Conservation (phyloP, 2,329 filamentous ascomycete genomes). For the Camillea tinctor region DNA sequence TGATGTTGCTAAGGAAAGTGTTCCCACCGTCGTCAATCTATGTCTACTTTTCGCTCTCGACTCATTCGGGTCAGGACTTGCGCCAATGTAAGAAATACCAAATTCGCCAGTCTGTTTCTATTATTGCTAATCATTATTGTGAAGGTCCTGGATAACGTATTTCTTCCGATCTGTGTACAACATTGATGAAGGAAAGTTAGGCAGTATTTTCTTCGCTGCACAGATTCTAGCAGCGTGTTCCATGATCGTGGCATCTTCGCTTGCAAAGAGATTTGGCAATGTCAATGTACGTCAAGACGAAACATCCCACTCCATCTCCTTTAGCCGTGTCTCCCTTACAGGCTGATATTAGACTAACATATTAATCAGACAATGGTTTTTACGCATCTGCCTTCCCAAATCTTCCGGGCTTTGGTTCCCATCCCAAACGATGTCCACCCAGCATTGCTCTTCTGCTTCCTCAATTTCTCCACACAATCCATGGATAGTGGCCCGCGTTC, state of each 20-base stretch:
- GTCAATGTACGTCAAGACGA: constrained; percentile 58
- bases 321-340: constrained; percentile 22
- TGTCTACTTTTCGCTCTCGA: constrained; percentile 50
- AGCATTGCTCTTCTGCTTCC: constrained; percentile 58
- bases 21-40: constrained; percentile 45
- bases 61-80: constrained; percentile 61
- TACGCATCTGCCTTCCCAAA: constrained; percentile 67
- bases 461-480: constrained; percentile 60
- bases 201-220: constrained; percentile 54
- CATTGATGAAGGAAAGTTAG: constrained; percentile 49
- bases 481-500: constrained; percentile 72
- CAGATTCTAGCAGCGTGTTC: constrained; percentile 51
- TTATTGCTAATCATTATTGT: constrained; percentile 35
- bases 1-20: constrained; percentile 43
- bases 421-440: constrained; percentile 51
- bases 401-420: constrained; percentile 64
- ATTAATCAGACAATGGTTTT: constrained; percentile 67
- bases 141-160: constrained; percentile 57
- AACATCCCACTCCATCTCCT: neutral
- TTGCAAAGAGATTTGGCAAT: constrained; percentile 58
- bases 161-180: constrained; percentile 51
- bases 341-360: constrained; percentile 6
- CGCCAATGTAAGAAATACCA: constrained; percentile 54
- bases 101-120: constrained; percentile 31
- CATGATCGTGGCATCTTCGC: constrained; percentile 51